Conservation (phyloP, 176 grass and related monocot species). For the Coix lacrymajobi region DNA sequence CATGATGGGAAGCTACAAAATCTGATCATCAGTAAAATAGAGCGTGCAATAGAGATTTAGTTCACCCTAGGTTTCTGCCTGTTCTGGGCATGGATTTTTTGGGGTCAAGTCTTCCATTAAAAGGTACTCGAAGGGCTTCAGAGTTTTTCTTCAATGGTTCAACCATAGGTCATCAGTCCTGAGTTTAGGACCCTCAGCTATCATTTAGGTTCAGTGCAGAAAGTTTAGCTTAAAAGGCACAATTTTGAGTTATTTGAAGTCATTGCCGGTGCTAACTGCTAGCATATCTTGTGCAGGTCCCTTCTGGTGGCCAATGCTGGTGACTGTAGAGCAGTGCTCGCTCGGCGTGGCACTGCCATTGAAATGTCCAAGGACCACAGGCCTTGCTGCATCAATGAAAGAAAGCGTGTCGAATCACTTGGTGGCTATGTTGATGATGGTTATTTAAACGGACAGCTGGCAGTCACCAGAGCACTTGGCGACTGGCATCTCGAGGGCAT, state of each 20-base stretch:
- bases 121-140: not conserved
- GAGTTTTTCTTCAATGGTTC: not conserved
- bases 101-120: not conserved
- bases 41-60: not conserved
- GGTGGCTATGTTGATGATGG: constrained; percentile 75
- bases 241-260: not conserved
- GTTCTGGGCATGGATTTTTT: not conserved
- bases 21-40: not conserved
- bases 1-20: not conserved
- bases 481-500: constrained; percentile 89
- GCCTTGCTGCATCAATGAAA: constrained; percentile 56
- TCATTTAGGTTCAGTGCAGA: not conserved
- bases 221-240: not conserved
- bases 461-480: constrained; percentile 73
- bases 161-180: not conserved
- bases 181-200: not conserved
- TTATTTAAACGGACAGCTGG: constrained; percentile 71
- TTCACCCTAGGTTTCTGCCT: not conserved
- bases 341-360: constrained; percentile 49
- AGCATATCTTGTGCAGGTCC: constrained; percentile 43
- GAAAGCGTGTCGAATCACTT: constrained; percentile 58
- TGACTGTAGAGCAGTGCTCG: constrained; percentile 86
- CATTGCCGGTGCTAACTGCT: not conserved
- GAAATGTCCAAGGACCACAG: constrained; percentile 91
- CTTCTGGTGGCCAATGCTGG: constrained; percentile 93